Evolutionary conservation across 2,329 filamentous ascomycete genomes (phyloP).

Genomic region (Trichoderma sp.): DNA sequence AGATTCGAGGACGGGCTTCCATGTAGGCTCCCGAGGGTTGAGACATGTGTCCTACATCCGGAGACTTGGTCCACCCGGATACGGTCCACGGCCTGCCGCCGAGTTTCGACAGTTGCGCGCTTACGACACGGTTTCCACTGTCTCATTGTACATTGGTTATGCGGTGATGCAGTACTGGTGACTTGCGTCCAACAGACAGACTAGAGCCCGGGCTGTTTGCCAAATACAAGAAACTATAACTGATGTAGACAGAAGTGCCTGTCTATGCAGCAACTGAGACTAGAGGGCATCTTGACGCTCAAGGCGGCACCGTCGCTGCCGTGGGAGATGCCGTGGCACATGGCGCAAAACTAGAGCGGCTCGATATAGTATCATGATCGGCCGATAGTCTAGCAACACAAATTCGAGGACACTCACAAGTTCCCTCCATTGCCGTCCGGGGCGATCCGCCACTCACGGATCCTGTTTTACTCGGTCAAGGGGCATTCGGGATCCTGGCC

Average conservation of each 20-base stretch:
- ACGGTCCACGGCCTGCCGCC: background rate
- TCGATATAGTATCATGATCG: background rate
- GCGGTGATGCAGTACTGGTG: background rate
- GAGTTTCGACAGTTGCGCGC: background rate
- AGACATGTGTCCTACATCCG: conserved; percentile 19
- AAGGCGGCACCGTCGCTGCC: background rate
- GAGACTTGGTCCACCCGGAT: conserved; percentile 11
- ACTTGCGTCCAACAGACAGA: background rate
- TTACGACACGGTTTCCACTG: background rate
- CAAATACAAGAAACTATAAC: background rate
- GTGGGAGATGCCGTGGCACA: background rate
- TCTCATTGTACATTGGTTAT: background rate
- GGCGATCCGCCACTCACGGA: conserved; percentile 5
- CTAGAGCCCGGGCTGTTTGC: background rate
- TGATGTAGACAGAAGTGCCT: background rate
- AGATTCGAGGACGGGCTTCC: background rate
- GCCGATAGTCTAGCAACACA: background rate
- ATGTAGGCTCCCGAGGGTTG: conserved; percentile 18
- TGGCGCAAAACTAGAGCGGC: background rate
- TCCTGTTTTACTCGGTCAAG: background rate
- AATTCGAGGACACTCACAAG: background rate
- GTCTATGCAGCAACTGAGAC: background rate
- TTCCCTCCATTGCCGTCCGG: background rate
- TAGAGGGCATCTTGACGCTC: background rate
- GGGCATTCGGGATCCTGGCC: background rate